Evolutionary conservation across 441 rosid species (phyloP), one percentile per base, ranked within the genome.

Genomic region (Pelargonium myrrhifolium): DNA sequence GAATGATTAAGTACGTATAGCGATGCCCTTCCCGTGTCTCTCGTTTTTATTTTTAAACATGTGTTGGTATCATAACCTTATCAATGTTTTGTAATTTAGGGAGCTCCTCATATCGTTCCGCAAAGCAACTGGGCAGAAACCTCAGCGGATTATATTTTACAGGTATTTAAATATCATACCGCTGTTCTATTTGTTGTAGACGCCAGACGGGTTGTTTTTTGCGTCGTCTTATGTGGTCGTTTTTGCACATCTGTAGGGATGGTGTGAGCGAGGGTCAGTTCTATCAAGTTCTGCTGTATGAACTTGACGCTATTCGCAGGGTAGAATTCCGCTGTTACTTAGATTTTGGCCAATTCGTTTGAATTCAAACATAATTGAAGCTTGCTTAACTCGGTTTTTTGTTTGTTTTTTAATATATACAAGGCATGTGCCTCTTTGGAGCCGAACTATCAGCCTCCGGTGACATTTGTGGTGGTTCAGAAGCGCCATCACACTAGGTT

Each of bases 401-500:
- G 21, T 20, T n/a, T n/a, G 28, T 24, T 95, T 49, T 77, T 91
- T 74, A 47, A 65, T 3, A 47, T 53, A 3, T 77, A 22, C 74
- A 94, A 93, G 98, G 98, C 97, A 12, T 93, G 98, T 77, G 96
- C 94, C 59, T 93, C 98, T 69, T 84, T 93, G 45, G 98, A 93
- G 65, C 94, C 98, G 0, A 90, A 90, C 75, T 90, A 93, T 77
- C 98, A 93, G 77, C 98, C 97, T 6, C 97, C 86, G 0, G 98
- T 90, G 68, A 93, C 98, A 21, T 93, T 93, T 85, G 87, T 93
- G 53, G 85, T 93, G 65, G 98, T 93, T 49, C 98, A 93, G 74
- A 93, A 93, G 68, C 80, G 98, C 8, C 98, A 93, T 65, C 98
- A 93, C 72, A 90, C 98, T 17, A 86, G 97, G 59, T 71, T 93